Percentiles rank a stretch among this genome's conserved stretches.
phyloP scores from a whole-genome alignment of 2,329 filamentous ascomycete species.

The Penicillium sumatraense region DNA sequence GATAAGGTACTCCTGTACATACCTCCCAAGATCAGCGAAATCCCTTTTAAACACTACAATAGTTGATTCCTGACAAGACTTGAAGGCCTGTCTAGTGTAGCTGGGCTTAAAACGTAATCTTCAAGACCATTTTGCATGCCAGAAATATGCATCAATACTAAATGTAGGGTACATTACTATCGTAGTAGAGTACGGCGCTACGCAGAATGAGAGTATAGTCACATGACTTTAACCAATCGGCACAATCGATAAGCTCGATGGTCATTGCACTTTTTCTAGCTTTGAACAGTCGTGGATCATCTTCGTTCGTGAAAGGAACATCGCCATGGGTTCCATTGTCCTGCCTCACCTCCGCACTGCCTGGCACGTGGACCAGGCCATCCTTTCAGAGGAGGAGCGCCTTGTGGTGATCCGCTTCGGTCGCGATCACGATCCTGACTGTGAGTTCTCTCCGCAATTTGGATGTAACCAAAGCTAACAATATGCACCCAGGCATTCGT shows the following conservation, averaged over 20 bases:
- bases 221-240: slow-evolving; percentile 17
- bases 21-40: too few relatives aligned
- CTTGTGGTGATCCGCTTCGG: slow-evolving; percentile 86
- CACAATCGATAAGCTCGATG: slow-evolving; percentile 26
- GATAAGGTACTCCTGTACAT: too few relatives aligned
- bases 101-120: too few relatives aligned
- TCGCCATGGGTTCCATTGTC: slow-evolving; percentile 78
- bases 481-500: slow-evolving; percentile 57
- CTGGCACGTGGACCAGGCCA: slow-evolving; percentile 98
- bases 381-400: slow-evolving; percentile 86
- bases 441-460: slow-evolving; percentile 29
- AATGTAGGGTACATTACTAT: too few relatives aligned
- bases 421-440: slow-evolving; percentile 80
- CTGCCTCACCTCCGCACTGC: slow-evolving; percentile 88
- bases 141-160: too few relatives aligned
- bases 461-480: slow-evolving; percentile 22
- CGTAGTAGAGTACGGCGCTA: too few relatives aligned
- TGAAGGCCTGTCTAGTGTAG: too few relatives aligned
- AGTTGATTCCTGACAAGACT: too few relatives aligned
- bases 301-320: neutral
- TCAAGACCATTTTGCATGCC: too few relatives aligned
- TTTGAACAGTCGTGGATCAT: neutral
- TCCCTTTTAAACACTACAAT: too few relatives aligned
- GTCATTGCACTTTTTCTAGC: slow-evolving; percentile 12
- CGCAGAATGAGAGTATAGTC: too few relatives aligned